These are phyloP conservation scores for Zygosaccharomyces bailii DNA, from an alignment of 805 yeast genomes.

Conservation along the genomic window DNA sequence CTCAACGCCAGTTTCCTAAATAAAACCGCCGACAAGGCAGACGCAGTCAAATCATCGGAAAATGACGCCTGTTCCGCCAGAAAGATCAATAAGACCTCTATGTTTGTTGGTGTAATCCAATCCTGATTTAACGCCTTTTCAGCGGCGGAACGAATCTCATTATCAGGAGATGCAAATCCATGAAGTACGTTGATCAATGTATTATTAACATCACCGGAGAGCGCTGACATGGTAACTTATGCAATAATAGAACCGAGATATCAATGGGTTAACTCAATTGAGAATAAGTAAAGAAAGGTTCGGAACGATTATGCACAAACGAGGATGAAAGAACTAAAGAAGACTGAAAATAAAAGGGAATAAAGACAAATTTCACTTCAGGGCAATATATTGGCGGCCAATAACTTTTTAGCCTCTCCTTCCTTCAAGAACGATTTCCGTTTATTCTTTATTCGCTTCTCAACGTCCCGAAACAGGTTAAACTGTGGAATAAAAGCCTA, in stretches of 20 bases:
- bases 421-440: background rate
- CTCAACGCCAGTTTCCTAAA: constrained; percentile 83
- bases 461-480: background rate
- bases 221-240: constrained; percentile 34
- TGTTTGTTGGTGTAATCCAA: constrained; percentile 69
- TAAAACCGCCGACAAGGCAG: constrained; percentile 79
- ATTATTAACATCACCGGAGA: constrained; percentile 59
- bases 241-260: background rate
- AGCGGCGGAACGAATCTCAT: constrained; percentile 69
- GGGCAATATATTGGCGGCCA: too few species aligned
- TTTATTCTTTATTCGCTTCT: background rate
- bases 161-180: constrained; percentile 77
- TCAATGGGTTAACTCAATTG: background rate
- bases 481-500: background rate
- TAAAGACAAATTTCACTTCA: background rate
- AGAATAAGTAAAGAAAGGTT: background rate
- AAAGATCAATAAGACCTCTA: constrained; percentile 68
- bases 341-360: too few species aligned
- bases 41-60: constrained; percentile 57
- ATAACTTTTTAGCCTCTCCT: background rate
- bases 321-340: background rate
- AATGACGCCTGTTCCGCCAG: constrained; percentile 73
- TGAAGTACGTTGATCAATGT: constrained; percentile 54
- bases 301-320: background rate
- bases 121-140: constrained; percentile 68